A percentile compares a stretch with the other conserved stretches of the same genome.
Conservation (phyloP, 495 filamentous ascomycete species). For the Tuber calosporum region DNA sequence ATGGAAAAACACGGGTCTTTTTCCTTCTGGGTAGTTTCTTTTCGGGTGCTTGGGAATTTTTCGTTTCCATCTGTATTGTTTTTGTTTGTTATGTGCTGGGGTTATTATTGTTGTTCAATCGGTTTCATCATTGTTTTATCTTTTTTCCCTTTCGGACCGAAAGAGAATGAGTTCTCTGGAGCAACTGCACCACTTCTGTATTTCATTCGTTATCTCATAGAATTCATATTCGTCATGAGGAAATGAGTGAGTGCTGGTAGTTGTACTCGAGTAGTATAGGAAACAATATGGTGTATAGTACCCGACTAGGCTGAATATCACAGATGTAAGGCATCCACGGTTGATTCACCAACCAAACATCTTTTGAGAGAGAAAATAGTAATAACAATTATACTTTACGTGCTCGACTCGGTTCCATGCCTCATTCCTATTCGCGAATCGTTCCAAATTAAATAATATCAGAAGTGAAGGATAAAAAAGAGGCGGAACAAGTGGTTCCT, state of each 20-base stretch:
- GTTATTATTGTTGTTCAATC: not conserved
- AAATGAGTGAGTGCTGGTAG: not conserved
- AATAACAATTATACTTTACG: not conserved
- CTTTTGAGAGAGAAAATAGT: not conserved
- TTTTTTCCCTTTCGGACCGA: not conserved
- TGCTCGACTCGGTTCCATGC: not conserved
- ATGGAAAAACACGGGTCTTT: not conserved
- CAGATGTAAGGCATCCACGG: not conserved
- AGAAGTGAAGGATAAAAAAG: too few species aligned
- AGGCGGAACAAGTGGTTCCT: not conserved
- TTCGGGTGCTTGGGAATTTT: constrained; percentile 4
- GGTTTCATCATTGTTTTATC: not conserved
- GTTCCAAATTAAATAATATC: not conserved
- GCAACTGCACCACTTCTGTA: not conserved
- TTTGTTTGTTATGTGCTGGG: not conserved
- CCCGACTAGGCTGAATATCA: not conserved
- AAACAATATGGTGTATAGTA: not conserved
- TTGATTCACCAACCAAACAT: not conserved
- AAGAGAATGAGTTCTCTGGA: constrained; percentile 1
- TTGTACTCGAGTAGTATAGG: not conserved
- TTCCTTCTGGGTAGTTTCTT: not conserved
- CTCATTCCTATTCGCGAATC: not conserved
- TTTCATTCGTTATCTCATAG: not conserved
- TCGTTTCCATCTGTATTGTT: constrained; percentile 1
- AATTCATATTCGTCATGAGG: not conserved